These are phyloP conservation scores for Rhizopus delemar DNA, from an alignment of 371 early-diverging fungal species.

Conservation along the genomic window DNA sequence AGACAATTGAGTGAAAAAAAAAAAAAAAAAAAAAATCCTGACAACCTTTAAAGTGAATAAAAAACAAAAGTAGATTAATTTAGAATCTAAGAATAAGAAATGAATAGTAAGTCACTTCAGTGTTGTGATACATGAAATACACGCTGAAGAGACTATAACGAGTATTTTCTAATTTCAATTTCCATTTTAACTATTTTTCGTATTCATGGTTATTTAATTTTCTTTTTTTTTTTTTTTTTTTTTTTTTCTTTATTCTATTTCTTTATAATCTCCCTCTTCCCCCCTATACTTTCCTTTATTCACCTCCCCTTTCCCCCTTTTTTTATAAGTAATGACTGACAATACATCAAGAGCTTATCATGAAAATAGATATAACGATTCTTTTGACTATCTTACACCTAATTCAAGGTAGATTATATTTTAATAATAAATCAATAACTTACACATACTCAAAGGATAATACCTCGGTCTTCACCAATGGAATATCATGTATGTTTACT, in stretches of 20 bases:
- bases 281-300: neutral
- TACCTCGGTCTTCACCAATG: slow-evolving; percentile 13
- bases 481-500: slow-evolving; percentile 17
- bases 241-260: neutral
- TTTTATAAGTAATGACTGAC: slow-evolving; percentile 12
- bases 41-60: neutral
- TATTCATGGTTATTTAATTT: neutral
- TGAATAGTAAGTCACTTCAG: neutral
- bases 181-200: neutral
- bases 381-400: slow-evolving; percentile 17
- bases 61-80: neutral
- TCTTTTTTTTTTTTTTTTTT: slow-evolving; percentile 6
- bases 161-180: neutral
- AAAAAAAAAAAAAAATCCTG: too few relatives aligned
- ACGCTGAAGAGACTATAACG: slow-evolving; percentile 2
- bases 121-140: slow-evolving; percentile 3
- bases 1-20: neutral
- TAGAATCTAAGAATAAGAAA: neutral
- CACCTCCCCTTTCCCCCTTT: slow-evolving; percentile 1
- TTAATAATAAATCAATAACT: too few relatives aligned
- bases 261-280: neutral
- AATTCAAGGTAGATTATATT: slow-evolving; percentile 19
- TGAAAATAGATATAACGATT: slow-evolving; percentile 1
- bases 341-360: slow-evolving; percentile 3
- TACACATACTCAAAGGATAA: slow-evolving; percentile 8